phyloP scores from a whole-genome alignment of 345 rosid genomes.

The Lumnitzera littorea region DNA sequence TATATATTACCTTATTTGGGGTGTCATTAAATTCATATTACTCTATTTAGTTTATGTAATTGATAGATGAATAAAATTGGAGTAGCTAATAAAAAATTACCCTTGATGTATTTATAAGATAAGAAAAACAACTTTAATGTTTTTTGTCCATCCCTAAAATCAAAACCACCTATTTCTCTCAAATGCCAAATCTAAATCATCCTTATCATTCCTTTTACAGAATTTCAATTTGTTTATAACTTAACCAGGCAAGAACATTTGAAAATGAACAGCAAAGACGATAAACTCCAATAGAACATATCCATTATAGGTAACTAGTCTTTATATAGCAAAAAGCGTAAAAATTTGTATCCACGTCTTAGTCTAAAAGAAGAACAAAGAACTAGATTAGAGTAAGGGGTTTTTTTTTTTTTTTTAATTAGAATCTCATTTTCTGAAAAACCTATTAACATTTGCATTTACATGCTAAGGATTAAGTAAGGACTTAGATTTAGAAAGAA shows the following conservation, averaged over 20 bases:
- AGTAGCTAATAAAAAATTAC: too few relatives aligned
- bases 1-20: too few relatives aligned
- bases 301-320: slow-evolving; percentile 63
- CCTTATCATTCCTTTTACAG: slow-evolving; percentile 18
- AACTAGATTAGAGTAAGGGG: not conserved
- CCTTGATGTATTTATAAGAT: too few relatives aligned
- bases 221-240: slow-evolving; percentile 44
- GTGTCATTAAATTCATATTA: too few relatives aligned
- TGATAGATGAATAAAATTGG: too few relatives aligned
- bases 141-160: slow-evolving; percentile 43
- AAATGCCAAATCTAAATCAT: slow-evolving; percentile 33
- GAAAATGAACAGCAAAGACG: slow-evolving; percentile 48
- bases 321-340: slow-evolving; percentile 60
- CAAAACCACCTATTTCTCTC: slow-evolving; percentile 49
- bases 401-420: slow-evolving; percentile 32
- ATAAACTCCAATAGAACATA: slow-evolving; percentile 49
- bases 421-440: slow-evolving; percentile 56
- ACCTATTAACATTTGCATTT: slow-evolving; percentile 44
- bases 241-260: slow-evolving; percentile 60
- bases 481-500: too few relatives aligned
- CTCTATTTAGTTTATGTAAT: too few relatives aligned
- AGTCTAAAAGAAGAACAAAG: slow-evolving; percentile 30
- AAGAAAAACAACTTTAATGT: slow-evolving; percentile 23
- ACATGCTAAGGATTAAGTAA: too few relatives aligned
- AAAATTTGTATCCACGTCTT: slow-evolving; percentile 68